Evolutionary conservation across 352 stramenopile species (phyloP).

Genomic region (Globisporangium carolinianum): DNA sequence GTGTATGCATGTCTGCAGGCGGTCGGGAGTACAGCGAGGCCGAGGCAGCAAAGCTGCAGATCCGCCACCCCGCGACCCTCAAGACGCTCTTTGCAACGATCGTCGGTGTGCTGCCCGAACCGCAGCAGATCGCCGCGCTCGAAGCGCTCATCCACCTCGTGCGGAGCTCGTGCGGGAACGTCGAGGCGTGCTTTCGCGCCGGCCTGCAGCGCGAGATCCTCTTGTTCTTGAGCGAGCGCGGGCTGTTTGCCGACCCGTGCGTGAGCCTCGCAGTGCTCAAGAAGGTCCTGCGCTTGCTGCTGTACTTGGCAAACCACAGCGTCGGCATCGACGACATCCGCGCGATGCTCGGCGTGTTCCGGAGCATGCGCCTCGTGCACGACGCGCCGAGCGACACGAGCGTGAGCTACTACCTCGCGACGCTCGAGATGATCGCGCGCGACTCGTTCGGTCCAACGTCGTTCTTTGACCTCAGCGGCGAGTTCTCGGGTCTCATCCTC

Average conservation of each 20-base stretch:
- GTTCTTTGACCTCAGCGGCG: conserved; percentile 80
- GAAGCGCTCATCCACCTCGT: conserved; percentile 76
- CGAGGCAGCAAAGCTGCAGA: conserved; percentile 54
- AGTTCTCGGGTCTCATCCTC: conserved; percentile 67
- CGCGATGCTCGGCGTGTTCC: conserved; percentile 76
- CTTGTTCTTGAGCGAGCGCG: conserved; percentile 59
- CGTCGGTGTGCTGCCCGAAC: conserved; percentile 54
- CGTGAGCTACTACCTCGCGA: conserved; percentile 74
- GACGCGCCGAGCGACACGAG: conserved; percentile 62
- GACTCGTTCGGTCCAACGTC: conserved; percentile 73
- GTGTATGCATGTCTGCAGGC: conserved; percentile 16
- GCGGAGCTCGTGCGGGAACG: conserved; percentile 66
- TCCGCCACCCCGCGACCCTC: conserved; percentile 53
- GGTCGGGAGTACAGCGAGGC: conserved; percentile 55
- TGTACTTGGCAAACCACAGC: conserved; percentile 76
- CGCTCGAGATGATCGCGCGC: conserved; percentile 80
- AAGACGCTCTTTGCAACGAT: conserved; percentile 59
- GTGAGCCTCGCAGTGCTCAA: conserved; percentile 60
- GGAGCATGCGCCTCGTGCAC: conserved; percentile 55
- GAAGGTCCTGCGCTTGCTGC: conserved; percentile 66
- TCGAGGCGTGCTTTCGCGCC: conserved; percentile 64
- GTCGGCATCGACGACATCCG: conserved; percentile 75
- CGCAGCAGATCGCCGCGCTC: conserved; percentile 58
- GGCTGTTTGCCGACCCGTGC: conserved; percentile 52
- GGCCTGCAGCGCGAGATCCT: conserved; percentile 71